Evolutionary conservation across 108 stramenopile species (phyloP), one percentile per base, ranked within the genome.

Genomic region (Aurantiochytrium sp.): DNA sequence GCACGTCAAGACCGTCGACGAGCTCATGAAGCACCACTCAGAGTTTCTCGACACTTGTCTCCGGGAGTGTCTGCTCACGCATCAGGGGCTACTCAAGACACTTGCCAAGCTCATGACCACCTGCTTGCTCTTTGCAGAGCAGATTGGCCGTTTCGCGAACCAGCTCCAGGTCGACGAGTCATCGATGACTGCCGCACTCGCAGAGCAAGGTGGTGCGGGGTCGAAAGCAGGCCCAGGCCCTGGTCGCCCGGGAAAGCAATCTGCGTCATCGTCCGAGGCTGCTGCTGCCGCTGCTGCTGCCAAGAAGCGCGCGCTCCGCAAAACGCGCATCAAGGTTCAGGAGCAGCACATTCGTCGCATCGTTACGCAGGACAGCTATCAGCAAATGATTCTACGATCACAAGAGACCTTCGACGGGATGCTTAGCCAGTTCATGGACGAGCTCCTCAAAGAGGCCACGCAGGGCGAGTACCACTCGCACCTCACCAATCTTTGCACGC

Each of bases 41-140:
- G 91, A 94, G 51, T 99, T 98, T 90, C 95, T 97, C 58, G 93
- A 96, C 87, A 73, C 91, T 6, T 94, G 96, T 58, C 89, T 98
- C 59, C 95, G 95, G 89, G 97, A 98, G 88, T 98, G 97, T 87
- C 94, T 99, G 53, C 91, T 99, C 76, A 96, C 97, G 21, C 96
- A 96, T 88, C 93, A 90, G 57, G 94, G 94, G 44, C 93, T 99
- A 35, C 90, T 99, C 58, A 89, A 89, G 60, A 90, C 90, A 4
- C 53, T 94, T 58, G 88, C 87, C 4, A 90, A 89, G 72, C 57
- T 94, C 53, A 89, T 92, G 87, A 91, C 92, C 58, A 91, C 91
- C 42, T 93, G 93, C 60, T 42, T 92, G 25, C 69, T 93, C 59
- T 93, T 94, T 76, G 91, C 92, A 16, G 92, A 91, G 29, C 92